Evolutionary conservation across 192 early-diverging fungal genomes (phyloP), one percentile per base, ranked within the genome.

Genomic region (Coemansia sp.): DNA sequence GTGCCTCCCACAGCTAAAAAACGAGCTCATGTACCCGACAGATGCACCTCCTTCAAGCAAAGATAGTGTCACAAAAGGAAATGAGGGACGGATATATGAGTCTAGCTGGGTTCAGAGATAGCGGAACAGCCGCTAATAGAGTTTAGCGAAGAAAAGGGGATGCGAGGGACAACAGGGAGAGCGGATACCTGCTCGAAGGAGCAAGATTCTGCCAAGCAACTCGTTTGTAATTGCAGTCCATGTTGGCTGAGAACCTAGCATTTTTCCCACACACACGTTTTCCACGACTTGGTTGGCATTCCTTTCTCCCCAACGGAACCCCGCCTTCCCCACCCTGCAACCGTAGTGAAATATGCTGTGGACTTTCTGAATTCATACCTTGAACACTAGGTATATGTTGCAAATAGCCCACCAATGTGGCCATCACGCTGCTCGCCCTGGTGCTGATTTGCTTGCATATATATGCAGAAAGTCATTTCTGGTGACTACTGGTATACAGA

Each of bases 211-310:
- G 31, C 31, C 31, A 31, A 4, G 2, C 31, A 31, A 31, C 31
- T 31, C 31, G 31, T 31, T 31, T 31, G 31, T 31, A 31, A 31
- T 31, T 31, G 31, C 31, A 31, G 31, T 4, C 31, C 31, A 31
- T 31, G 31, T 31, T 31, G 31, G 31, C 48, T 50, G 11, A 50
- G 20, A 25, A 8, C 23, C 26, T 21, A 50, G 12, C 12, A 28
- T 26, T 28, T 55, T 55, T 55, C 52, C 52, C 52, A 55, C 52
- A 55, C 52, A 26, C 52, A 55, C 52, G 52, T 55, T 55, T 55
- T 55, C 52, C 28, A 8, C 5, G 14, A 6, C 26, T 6, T 55
- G 52, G 52, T 31, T 33, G 52, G 52, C 52, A 14, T 33, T 31
- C 52, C 26, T 16, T 52, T 52, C 25, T 23, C 48, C 48, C 52